Evolutionary conservation across 176 grass and related monocot genomes (phyloP), one percentile per base, ranked within the genome.

Genomic region (Aegilops sharonensis): DNA sequence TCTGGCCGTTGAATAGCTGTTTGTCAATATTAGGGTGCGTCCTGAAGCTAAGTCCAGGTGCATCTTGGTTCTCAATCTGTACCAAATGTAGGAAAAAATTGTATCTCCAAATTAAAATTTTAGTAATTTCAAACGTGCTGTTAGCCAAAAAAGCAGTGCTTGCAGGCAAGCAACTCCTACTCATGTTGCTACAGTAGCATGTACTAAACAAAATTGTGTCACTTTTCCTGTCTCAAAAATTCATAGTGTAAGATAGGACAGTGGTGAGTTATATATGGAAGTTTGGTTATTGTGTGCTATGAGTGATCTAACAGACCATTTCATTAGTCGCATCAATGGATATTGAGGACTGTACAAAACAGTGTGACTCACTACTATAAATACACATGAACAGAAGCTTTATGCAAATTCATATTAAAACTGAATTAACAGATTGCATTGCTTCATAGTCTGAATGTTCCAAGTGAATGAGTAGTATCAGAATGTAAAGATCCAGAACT

Each of bases 21-120:
- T 91, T 97, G 82, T 88, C 91, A 82, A 94, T 93, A 64, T 94
- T 90, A 37, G 92, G 92, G 84, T 97, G 95, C 23, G 89, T 97
- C 79, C 93, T 97, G 89, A 97, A 95, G 89, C 69, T 97, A 85
- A 95, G 85, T 75, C 91, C 92, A 77, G 91, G 84, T 62, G 93
- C n/a, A 83, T 97, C 87, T 82, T 87, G 93, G 23, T 93, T 97
- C 81, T 93, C 85, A 77, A 93, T 91, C 95, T 97, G 89, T 82
- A 81, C 8, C 57, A 72, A 68, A 78, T 70, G 80, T 40, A 37
- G 42, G n/a, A 36, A 54, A 65, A 36, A 36, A 70, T 52, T 62
- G 48, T 30, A 85, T 29, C 27, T 47, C 36, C 71, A 74, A 61
- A 81, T 24, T 79, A 63, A 74, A 78, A 61, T 3, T 47, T 20